phyloP scores from a whole-genome alignment of 78 protist species.

The Polysphondylium violaceum region DNA sequence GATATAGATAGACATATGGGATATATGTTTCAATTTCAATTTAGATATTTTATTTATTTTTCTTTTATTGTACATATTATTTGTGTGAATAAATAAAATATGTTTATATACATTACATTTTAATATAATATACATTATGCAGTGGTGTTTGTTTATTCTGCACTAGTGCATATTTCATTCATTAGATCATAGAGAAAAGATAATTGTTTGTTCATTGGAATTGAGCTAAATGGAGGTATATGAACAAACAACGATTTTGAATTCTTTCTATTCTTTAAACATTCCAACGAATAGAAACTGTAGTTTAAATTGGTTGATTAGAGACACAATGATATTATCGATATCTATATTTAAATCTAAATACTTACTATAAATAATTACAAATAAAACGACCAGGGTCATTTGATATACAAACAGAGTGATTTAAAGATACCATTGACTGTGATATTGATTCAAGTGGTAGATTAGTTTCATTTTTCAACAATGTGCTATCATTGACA shows the following conservation, averaged over 20 bases:
- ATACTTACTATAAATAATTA: slow-evolving; percentile 37
- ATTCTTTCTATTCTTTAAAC: neutral
- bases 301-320: neutral
- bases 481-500: neutral
- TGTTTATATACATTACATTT: too few relatives aligned
- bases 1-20: too few relatives aligned
- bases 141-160: too few relatives aligned
- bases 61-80: too few relatives aligned
- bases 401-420: neutral
- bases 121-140: too few relatives aligned
- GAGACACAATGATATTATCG: neutral
- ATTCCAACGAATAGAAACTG: neutral
- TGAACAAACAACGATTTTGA: slow-evolving; percentile 17
- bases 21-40: too few relatives aligned
- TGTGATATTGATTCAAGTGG: neutral
- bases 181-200: neutral
- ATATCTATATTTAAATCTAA: neutral
- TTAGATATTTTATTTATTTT: too few relatives aligned
- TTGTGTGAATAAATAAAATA: too few relatives aligned
- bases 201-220: neutral
- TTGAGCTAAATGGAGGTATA: neutral
- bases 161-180: neutral
- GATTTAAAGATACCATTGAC: neutral
- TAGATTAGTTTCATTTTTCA: neutral
- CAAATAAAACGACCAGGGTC: slow-evolving; percentile 51